These are phyloP conservation scores for Hypoxylon sp. DNA, from an alignment of 2,329 filamentous ascomycete genomes.

Conservation along the genomic window DNA sequence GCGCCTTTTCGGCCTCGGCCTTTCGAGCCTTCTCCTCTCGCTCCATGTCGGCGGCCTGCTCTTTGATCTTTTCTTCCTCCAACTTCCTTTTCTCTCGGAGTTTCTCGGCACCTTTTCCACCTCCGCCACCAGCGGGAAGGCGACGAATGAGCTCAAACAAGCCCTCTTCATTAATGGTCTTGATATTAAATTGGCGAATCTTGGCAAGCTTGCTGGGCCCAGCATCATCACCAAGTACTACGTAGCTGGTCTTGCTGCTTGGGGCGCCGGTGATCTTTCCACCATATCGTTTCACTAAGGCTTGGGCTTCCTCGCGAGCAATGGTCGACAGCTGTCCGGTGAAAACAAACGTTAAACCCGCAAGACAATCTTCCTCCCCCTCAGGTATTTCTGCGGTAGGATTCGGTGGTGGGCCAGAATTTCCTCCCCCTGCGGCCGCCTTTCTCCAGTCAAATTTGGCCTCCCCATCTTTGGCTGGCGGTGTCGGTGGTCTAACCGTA, in stretches of 20 bases:
- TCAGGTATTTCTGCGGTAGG: conserved; percentile 75
- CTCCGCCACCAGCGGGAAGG: conserved; percentile 87
- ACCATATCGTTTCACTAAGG: conserved; percentile 90
- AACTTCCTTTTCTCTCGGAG: conserved; percentile 85
- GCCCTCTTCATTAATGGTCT: conserved; percentile 94
- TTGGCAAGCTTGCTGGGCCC: conserved; percentile 93
- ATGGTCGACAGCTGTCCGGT: conserved; percentile 87
- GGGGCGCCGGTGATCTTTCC: conserved; percentile 89
- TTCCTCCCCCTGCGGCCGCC: conserved; percentile 66
- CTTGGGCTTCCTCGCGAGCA: conserved; percentile 85
- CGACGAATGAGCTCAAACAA: conserved; percentile 85
- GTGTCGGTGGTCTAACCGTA: conserved; percentile 83
- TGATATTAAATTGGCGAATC: conserved; percentile 82
- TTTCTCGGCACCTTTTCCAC: conserved; percentile 87
- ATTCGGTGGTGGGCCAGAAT: conserved; percentile 71
- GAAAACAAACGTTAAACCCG: conserved; percentile 92
- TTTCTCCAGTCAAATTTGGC: conserved; percentile 86
- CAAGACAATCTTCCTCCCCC: conserved; percentile 89
- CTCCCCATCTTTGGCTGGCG: conserved; percentile 76
- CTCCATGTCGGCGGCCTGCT: conserved; percentile 88
- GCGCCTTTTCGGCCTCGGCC: conserved; percentile 65
- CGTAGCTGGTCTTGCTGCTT: conserved; percentile 93
- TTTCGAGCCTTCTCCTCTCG: conserved; percentile 75
- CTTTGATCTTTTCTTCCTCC: conserved; percentile 84
- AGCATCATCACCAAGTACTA: conserved; percentile 90